phyloP scores from a whole-genome alignment of 345 rosid species.

The Eucalyptus shirleyi region DNA sequence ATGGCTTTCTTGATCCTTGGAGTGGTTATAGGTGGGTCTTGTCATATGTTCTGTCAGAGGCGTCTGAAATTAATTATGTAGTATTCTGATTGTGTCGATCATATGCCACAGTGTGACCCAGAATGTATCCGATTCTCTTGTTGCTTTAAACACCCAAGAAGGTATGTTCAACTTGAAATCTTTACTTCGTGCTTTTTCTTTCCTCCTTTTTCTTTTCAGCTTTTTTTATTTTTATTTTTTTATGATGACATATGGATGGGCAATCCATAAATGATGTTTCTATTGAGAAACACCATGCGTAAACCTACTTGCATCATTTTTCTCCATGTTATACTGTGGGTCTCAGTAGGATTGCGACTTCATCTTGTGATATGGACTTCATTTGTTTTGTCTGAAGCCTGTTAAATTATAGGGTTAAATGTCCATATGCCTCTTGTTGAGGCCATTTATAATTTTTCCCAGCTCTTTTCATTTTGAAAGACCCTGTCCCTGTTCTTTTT shows the following conservation, averaged over 20 bases:
- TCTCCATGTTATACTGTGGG: not conserved
- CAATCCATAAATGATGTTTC: not conserved
- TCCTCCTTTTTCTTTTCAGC: not conserved
- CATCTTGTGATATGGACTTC: not conserved
- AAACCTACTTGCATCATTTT: not conserved
- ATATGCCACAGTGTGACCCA: constrained; percentile 53
- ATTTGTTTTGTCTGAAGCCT: not conserved
- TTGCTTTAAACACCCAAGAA: constrained; percentile 82
- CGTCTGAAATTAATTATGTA: not conserved
- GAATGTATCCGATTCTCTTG: constrained; percentile 59
- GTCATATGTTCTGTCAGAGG: not conserved
- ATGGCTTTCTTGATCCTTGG: constrained; percentile 94
- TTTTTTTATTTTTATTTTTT: not conserved
- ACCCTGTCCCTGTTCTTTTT: not conserved
- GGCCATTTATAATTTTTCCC: not conserved
- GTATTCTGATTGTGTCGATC: not conserved
- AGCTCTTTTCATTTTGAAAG: not conserved
- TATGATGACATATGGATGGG: not conserved
- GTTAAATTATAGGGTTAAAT: not conserved
- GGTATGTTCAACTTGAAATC: constrained; percentile 16
- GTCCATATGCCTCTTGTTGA: not conserved
- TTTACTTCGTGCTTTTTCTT: not conserved
- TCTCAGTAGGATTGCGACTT: not conserved
- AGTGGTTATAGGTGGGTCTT: constrained; percentile 78
- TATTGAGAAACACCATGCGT: not conserved